Evolutionary conservation across 306 rosid genomes (phyloP), one percentile per base, ranked within the genome.

Genomic region (Ammopiptanthus mongolicus): DNA sequence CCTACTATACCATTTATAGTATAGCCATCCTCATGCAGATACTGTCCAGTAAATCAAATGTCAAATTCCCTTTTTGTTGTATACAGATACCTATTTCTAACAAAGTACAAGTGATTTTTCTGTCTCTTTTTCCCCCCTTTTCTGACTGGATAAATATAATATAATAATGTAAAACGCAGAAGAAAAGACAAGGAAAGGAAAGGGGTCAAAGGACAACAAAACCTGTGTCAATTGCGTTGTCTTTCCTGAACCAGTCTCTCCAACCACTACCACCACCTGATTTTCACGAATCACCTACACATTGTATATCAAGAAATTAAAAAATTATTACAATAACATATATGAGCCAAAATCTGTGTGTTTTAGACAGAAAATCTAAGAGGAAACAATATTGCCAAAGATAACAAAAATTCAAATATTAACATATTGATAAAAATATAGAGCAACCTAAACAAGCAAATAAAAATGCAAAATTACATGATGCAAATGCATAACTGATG

Each of bases 181-280:
- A 44, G n/a, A 65, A 65, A 37, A 42, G 58, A 33, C 47, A 50
- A 56, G n/a, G n/a, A n/a, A n/a, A n/a, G n/a, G n/a, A n/a, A n/a
- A n/a, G 80, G 53, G 11, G 4, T 33, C 6, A 22, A 61, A 69
- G 57, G 48, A 68, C 11, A 51, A 39, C n/a, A 5, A 42, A 76
- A 95, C 98, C 98, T 95, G 98, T 42, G 98, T 95, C 67, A 95
- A 75, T 74, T 95, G 98, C 2, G 98, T 95, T 42, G 98, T 95
- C 90, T 95, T 95, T 84, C 98, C 98, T 7, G 98, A 95, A 82
- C 98, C 98, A 39, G 98, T 95, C 86, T 95, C 98, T 85, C 98
- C 98, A 36, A 95, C 98, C 21, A 95, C 97, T 63, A 95, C 91
- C 23, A 95, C 84, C 74, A 95, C 91, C 81, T 95, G 98, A 78